Base-by-base conservation (phyloP, 768 basidiomycete species). In the Tylopilus sp. region DNA sequence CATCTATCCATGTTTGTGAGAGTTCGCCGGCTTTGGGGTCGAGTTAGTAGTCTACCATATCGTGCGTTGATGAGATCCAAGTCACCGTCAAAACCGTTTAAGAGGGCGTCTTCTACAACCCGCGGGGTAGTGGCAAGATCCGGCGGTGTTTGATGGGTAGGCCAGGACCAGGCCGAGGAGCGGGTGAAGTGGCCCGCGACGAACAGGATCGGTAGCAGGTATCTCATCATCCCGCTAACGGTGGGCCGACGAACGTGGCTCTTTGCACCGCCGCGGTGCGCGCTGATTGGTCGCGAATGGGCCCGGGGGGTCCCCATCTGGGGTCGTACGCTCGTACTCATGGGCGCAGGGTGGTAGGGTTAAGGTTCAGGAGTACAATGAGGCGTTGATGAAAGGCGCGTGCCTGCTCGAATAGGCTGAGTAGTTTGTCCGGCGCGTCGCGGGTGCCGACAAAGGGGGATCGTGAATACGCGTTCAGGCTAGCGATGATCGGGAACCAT, bases 161-260 rank as follows among this genome's bases (percentile, higher is more conserved):
- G 28, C 67, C 67, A 69, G 5, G 68, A 62, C 67, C 67, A 69
- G 8, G 69, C 66, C 34, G 49, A 54, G 50, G 50, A 55, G 34
- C 31, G 45, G 41, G 45, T 48, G 48, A 57, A 31, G 31, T 52
- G 50, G 30, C 42, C 48, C 45, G 54, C 38, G 45, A 56, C 48
- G 50, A 57, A 51, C 31, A 68, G 19, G 47, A 62, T 26, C 16
- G 50, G 11, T 12, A 53, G 14, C 21, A 46, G 26, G 31, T 21
- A 53, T n/a, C 34, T 43, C 45, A 59, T 53, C 50, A 46, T 49
- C n/a, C 46, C 42, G 52, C 29, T 34, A 45, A 48, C 43, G 28
- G 40, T 45, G 40, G 31, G 37, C 14, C 38, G 19, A 38, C 43
- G 29, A 21, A 38, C 16, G 31, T 28, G 28, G 50, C 2, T 31